These are phyloP conservation scores for Trichoderma koningiopsis DNA, from an alignment of 2,329 filamentous ascomycete species.

Conservation along the genomic window DNA sequence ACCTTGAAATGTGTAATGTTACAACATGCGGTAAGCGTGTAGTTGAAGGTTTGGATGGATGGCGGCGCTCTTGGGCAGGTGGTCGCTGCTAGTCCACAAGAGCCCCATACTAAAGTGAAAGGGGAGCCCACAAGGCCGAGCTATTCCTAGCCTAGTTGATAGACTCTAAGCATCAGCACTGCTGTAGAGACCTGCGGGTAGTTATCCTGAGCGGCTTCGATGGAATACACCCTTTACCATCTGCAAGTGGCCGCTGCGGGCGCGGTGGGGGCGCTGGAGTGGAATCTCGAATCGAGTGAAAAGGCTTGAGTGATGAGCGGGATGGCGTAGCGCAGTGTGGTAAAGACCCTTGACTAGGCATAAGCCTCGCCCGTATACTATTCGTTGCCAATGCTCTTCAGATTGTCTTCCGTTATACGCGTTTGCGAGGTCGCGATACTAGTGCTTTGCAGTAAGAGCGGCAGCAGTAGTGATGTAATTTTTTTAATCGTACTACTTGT, in stretches of 20 bases:
- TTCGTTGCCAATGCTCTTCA: not conserved
- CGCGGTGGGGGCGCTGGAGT: conserved; percentile 16
- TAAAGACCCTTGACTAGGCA: not conserved
- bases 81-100: not conserved
- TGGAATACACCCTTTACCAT: not conserved
- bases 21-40: not conserved
- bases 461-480: not conserved
- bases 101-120: not conserved
- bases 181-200: not conserved
- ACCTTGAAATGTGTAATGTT: not conserved
- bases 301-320: not conserved
- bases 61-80: not conserved
- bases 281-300: not conserved
- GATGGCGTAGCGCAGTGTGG: not conserved
- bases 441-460: not conserved
- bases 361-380: not conserved
- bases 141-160: not conserved
- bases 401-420: not conserved
- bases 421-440: not conserved
- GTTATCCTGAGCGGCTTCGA: not conserved
- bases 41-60: not conserved
- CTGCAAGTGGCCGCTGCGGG: conserved; percentile 1
- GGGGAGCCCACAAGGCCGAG: not conserved
- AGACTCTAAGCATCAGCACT: not conserved
- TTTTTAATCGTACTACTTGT: not conserved